A percentile compares a stretch with the other conserved stretches of the same genome.
These are phyloP conservation scores for Coniosporium tulheliwenetii DNA, from an alignment of 2,329 filamentous ascomycete genomes.

Conservation along the genomic window DNA sequence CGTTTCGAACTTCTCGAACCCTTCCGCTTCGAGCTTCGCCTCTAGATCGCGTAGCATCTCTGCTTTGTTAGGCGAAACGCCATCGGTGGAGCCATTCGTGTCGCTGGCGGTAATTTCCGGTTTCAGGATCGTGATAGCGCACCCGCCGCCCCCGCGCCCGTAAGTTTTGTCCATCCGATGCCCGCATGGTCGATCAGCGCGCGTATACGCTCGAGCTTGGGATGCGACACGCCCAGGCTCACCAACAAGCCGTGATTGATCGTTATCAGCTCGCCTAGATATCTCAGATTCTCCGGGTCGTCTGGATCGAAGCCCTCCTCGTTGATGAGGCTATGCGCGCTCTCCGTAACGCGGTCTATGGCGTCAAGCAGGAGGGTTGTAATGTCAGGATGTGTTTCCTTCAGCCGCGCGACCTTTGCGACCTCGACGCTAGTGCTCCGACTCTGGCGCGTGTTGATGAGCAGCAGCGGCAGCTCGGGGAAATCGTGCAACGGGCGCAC, in stretches of 20 bases:
- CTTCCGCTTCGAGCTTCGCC: slow-evolving; percentile 37
- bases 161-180: slow-evolving; percentile 95
- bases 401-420: slow-evolving; percentile 65
- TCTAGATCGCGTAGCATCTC: slow-evolving; percentile 44
- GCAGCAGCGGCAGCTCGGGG: slow-evolving; percentile 75
- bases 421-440: slow-evolving; percentile 81
- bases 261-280: slow-evolving; percentile 74
- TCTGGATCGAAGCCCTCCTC: slow-evolving; percentile 51
- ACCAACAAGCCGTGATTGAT: slow-evolving; percentile 89
- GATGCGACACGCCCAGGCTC: slow-evolving; percentile 88
- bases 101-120: slow-evolving; percentile 33
- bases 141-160: slow-evolving; percentile 92
- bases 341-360: slow-evolving; percentile 59
- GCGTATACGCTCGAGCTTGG: slow-evolving; percentile 76
- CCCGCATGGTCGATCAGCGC: slow-evolving; percentile 80
- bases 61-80: slow-evolving; percentile 2
- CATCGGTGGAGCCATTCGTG: slow-evolving; percentile 9
- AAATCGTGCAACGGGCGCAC: slow-evolving; percentile 73
- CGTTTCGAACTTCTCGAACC: slow-evolving; percentile 74
- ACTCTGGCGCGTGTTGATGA: slow-evolving; percentile 77
- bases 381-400: slow-evolving; percentile 55
- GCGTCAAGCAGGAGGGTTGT: slow-evolving; percentile 70
- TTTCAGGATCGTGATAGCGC: slow-evolving; percentile 79
- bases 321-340: slow-evolving; percentile 38
- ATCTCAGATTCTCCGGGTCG: slow-evolving; percentile 47